Evolutionary conservation across 495 filamentous ascomycete genomes (phyloP).

Genomic region (Pseudevernia furfuracea): DNA sequence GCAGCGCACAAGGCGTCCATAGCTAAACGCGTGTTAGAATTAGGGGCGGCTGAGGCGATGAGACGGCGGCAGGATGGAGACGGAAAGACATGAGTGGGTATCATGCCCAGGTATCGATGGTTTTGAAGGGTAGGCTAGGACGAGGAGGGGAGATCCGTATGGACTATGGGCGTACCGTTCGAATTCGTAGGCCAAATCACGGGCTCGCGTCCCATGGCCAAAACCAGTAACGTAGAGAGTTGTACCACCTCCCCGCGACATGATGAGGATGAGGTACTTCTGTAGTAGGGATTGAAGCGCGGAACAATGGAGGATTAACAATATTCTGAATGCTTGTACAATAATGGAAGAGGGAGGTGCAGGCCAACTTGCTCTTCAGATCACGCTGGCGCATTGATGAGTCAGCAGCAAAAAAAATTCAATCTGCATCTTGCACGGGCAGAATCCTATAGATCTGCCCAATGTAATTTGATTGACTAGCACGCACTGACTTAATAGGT

Average conservation of each 20-base stretch:
- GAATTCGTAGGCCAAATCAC: conserved; percentile 99
- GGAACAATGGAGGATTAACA: not conserved
- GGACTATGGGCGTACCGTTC: conserved; percentile 85
- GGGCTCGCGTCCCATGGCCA: conserved; percentile 96
- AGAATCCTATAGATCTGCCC: not conserved
- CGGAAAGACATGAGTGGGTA: not conserved
- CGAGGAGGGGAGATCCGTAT: conserved; percentile 1
- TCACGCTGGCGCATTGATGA: conserved; percentile 7
- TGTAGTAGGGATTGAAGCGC: not conserved
- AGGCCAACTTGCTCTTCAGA: not conserved
- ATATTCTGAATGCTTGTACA: not conserved
- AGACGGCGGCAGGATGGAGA: not conserved
- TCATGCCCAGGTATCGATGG: conserved; percentile 26
- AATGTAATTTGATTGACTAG: not conserved
- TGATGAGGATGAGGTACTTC: conserved; percentile 32
- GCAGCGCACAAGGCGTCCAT: conserved; percentile 96
- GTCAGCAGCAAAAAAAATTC: not conserved
- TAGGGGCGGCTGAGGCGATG: conserved; percentile 9
- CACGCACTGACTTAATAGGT: not conserved
- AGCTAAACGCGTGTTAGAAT: conserved; percentile 45
- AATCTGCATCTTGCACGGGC: not conserved
- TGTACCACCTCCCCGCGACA: conserved; percentile 86
- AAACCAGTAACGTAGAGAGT: conserved; percentile 98
- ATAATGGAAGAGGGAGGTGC: too few species aligned
- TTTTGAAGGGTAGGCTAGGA: conserved; percentile 32